Conservation (phyloP, 176 grass and related monocot species). For the Triticum dicoccoides region DNA sequence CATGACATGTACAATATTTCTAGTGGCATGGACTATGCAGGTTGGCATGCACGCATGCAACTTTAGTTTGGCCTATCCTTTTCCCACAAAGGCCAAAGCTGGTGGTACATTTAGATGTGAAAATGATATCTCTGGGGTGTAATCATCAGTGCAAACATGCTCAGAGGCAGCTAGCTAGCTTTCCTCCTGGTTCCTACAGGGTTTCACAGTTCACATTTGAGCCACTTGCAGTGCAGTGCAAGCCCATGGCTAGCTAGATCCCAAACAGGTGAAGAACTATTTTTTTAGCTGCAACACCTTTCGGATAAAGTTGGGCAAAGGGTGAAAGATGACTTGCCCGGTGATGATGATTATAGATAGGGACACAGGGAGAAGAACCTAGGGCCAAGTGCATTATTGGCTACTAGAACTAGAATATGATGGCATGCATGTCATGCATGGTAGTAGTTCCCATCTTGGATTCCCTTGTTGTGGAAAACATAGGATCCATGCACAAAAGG, state of each 20-base stretch:
- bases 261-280: slow-evolving; percentile 17
- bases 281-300: slow-evolving; percentile 22
- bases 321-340: slow-evolving; percentile 19
- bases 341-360: slow-evolving; percentile 19
- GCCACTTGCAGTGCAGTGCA: slow-evolving; percentile 27
- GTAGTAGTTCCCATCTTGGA: slow-evolving; percentile 29
- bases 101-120: slow-evolving; percentile 13
- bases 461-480: slow-evolving; percentile 32
- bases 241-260: slow-evolving; percentile 31
- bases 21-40: slow-evolving; percentile 7
- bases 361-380: slow-evolving; percentile 29
- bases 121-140: slow-evolving; percentile 16
- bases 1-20: slow-evolving; percentile 21
- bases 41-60: slow-evolving; percentile 18
- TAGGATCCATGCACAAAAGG: slow-evolving; percentile 24
- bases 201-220: slow-evolving; percentile 28
- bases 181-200: slow-evolving; percentile 6
- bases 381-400: slow-evolving; percentile 39
- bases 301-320: slow-evolving; percentile 36
- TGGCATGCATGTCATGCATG: neutral
- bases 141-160: slow-evolving; percentile 13
- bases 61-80: slow-evolving; percentile 30
- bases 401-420: neutral
- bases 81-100: neutral
- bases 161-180: slow-evolving; percentile 14